Evolutionary conservation across 306 rosid species (phyloP).

Genomic region (Lotus japonicus): DNA sequence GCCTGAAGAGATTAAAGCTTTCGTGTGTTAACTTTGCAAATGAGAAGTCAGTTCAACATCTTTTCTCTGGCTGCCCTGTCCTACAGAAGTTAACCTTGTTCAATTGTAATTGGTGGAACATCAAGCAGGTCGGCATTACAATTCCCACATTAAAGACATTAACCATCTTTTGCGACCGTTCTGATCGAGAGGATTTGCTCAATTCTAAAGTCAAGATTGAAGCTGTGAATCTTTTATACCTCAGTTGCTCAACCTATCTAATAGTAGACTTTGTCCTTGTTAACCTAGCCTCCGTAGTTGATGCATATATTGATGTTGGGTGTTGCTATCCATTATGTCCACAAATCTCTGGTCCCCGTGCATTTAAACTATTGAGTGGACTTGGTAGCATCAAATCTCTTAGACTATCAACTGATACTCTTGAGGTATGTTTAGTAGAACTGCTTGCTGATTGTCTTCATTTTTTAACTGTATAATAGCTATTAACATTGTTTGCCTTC

Average conservation of each 20-base stretch:
- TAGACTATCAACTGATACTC: neutral
- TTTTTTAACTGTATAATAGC: neutral
- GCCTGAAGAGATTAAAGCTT: neutral
- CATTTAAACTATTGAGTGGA: conserved; percentile 1
- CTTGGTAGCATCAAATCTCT: conserved; percentile 10
- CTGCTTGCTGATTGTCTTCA: neutral
- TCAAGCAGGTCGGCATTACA: neutral
- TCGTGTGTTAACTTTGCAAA: neutral
- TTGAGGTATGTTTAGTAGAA: neutral
- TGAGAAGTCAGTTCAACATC: neutral
- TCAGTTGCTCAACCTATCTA: neutral
- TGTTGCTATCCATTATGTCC: neutral
- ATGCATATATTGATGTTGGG: neutral
- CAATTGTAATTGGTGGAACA: neutral
- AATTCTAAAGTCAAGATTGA: neutral
- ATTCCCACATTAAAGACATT: neutral
- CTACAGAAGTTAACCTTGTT: neutral
- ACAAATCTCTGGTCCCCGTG: neutral
- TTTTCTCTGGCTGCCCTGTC: neutral
- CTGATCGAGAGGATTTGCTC: neutral
- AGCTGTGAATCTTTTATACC: conserved; percentile 9
- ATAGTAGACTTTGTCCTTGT: neutral
- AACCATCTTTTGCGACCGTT: neutral
- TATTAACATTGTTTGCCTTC: neutral
- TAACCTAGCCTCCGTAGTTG: conserved; percentile 8